Percentiles rank a stretch among this genome's conserved stretches.
Evolutionary conservation across 345 rosid species (phyloP).

Genomic region (Gossypium sturtianum): DNA sequence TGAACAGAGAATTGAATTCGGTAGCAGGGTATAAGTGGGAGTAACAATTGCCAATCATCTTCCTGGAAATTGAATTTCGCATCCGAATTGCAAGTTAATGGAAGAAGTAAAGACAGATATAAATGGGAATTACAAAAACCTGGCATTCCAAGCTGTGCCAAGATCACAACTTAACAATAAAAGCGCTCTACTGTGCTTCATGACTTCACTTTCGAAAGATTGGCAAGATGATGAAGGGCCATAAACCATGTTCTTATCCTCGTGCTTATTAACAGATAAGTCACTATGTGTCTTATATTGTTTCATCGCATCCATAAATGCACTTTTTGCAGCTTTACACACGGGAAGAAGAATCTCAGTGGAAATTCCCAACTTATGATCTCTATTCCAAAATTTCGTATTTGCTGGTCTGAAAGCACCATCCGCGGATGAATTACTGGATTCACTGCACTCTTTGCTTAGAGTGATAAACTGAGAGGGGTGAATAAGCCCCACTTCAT

Average conservation of each 20-base stretch:
- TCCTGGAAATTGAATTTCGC: background rate
- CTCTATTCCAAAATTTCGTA: slow-evolving; percentile 54
- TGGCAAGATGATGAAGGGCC: slow-evolving; percentile 7
- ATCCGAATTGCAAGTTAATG: slow-evolving; percentile 2
- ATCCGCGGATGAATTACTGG: slow-evolving; percentile 17
- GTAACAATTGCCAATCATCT: background rate
- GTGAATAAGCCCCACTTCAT: slow-evolving; percentile 83
- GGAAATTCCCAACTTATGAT: slow-evolving; percentile 82
- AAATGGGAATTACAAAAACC: slow-evolving; percentile 33
- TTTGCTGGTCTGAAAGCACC: slow-evolving; percentile 10
- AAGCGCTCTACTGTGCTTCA: slow-evolving; percentile 73
- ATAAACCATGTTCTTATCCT: slow-evolving; percentile 4
- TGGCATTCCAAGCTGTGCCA: slow-evolving; percentile 85
- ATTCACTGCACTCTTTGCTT: slow-evolving; percentile 27
- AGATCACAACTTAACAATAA: slow-evolving; percentile 80
- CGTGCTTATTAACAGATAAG: slow-evolving; percentile 4
- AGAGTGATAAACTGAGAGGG: slow-evolving; percentile 70
- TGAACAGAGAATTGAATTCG: background rate
- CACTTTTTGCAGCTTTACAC: slow-evolving; percentile 52
- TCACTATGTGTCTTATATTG: slow-evolving; percentile 29
- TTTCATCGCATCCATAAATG: slow-evolving; percentile 38
- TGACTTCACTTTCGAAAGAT: slow-evolving; percentile 36
- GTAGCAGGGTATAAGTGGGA: background rate
- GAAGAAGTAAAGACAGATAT: background rate
- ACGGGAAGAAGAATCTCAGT: slow-evolving; percentile 46